Conservation (phyloP, 116 monocot genomes). For the Cymodocea nodosa region DNA sequence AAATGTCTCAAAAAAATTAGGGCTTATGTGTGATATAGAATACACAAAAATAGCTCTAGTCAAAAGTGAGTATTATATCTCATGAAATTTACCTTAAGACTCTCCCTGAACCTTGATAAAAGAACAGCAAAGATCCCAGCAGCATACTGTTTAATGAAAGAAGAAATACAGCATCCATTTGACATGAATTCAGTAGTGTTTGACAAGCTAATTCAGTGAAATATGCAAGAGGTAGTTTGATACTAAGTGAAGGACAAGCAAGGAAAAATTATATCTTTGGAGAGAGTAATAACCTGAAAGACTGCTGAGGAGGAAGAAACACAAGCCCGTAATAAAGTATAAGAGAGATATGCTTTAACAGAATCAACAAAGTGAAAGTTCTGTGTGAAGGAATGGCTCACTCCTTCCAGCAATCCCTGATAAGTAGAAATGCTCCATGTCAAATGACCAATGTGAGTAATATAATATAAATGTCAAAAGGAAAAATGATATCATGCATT, state of each 20-base stretch:
- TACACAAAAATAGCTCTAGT: background rate
- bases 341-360: slow-evolving; percentile 95
- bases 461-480: background rate
- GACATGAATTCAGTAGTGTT: background rate
- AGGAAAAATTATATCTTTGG: background rate
- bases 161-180: background rate
- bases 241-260: background rate
- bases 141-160: slow-evolving; percentile 49
- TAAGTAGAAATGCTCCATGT: slow-evolving; percentile 1
- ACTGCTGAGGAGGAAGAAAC: slow-evolving; percentile 77
- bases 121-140: slow-evolving; percentile 84
- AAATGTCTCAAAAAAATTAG: slow-evolving; percentile 7
- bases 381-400: slow-evolving; percentile 83
- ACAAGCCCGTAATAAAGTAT: slow-evolving; percentile 83
- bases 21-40: background rate
- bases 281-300: slow-evolving; percentile 54
- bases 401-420: slow-evolving; percentile 91
- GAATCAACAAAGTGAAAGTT: slow-evolving; percentile 97
- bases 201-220: too few relatives aligned
- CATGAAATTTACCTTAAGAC: slow-evolving; percentile 63
- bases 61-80: background rate
- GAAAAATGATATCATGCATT: background rate
- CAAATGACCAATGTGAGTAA: background rate
- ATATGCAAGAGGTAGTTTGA: background rate
- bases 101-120: slow-evolving; percentile 88